Evolutionary conservation across 139 green algal genomes (phyloP).

Genomic region (Raphidocelis subcapitata): DNA sequence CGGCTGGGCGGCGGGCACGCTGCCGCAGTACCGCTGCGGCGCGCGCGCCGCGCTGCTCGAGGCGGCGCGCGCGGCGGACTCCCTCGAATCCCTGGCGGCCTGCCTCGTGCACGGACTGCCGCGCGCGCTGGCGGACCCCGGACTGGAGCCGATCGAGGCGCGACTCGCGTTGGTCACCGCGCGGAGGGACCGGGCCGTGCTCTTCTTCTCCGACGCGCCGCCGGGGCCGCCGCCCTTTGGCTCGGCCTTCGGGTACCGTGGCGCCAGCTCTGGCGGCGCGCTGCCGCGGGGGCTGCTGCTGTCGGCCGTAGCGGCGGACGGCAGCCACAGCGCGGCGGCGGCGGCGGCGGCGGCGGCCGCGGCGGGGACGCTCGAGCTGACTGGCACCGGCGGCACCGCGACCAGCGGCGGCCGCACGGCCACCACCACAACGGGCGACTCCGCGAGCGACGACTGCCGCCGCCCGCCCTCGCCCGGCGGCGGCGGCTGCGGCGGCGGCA

Average conservation of each 20-base stretch:
- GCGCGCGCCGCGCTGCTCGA: conserved; percentile 37
- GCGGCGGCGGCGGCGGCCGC: no score
- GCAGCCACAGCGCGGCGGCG: no score
- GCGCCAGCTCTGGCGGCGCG: not conserved
- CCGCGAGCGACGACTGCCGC: not conserved
- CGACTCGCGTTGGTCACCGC: conserved; percentile 40
- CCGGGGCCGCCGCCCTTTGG: no score
- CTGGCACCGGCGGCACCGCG: no score
- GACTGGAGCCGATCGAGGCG: conserved; percentile 24
- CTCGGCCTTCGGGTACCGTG: not conserved
- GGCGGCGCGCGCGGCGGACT: not conserved
- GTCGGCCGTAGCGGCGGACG: not conserved
- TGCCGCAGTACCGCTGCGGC: conserved; percentile 26
- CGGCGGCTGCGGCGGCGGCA: not conserved
- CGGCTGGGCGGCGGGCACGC: conserved; percentile 40
- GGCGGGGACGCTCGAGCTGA: no score
- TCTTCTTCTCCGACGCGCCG: conserved; percentile 22
- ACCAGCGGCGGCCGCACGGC: no score
- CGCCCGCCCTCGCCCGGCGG: not conserved
- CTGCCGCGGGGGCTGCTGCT: not conserved
- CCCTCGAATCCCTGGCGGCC: conserved; percentile 21
- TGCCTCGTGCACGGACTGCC: conserved; percentile 39
- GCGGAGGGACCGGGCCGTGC: conserved; percentile 18
- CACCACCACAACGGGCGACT: no score
- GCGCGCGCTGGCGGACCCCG: conserved; percentile 23